Percentiles rank a stretch among this genome's conserved stretches.
Evolutionary conservation across 352 stramenopile genomes (phyloP).

Genomic region (Pythium insidiosum): DNA sequence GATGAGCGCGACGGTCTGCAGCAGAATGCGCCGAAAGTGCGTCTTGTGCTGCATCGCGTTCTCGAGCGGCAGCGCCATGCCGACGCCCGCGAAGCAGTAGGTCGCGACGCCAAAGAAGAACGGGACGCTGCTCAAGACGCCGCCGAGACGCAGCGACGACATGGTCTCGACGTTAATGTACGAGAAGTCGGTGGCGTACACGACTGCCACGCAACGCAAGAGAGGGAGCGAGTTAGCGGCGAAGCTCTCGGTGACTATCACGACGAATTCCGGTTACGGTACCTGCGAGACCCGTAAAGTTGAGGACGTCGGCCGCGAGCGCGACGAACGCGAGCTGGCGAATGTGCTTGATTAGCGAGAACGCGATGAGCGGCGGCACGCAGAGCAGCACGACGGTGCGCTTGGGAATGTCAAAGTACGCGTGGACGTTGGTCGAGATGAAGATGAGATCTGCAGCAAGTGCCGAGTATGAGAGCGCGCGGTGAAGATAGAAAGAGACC

Average conservation of each 20-base stretch:
- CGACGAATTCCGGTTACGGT: neutral
- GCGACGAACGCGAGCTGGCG: slow-evolving; percentile 66
- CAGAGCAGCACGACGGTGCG: slow-evolving; percentile 20
- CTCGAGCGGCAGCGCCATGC: slow-evolving; percentile 65
- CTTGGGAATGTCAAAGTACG: slow-evolving; percentile 27
- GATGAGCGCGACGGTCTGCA: slow-evolving; percentile 37
- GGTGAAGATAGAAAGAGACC: neutral
- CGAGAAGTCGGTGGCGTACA: slow-evolving; percentile 63
- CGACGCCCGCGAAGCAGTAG: slow-evolving; percentile 77
- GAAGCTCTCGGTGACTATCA: too few species aligned
- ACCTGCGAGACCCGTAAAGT: slow-evolving; percentile 52
- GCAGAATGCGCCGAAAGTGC: slow-evolving; percentile 47
- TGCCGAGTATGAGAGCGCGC: neutral
- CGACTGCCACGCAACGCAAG: slow-evolving; percentile 12
- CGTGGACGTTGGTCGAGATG: slow-evolving; percentile 65
- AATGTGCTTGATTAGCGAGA: slow-evolving; percentile 63
- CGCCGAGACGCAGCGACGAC: slow-evolving; percentile 18
- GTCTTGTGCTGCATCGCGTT: slow-evolving; percentile 41
- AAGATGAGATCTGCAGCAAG: slow-evolving; percentile 58
- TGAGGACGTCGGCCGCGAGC: slow-evolving; percentile 63
- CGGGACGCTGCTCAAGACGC: slow-evolving; percentile 37
- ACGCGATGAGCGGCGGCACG: slow-evolving; percentile 24
- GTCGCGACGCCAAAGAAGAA: slow-evolving; percentile 72
- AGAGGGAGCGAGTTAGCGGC: neutral
- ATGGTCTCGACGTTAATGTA: slow-evolving; percentile 19